Evolutionary conservation across 129 eudicot genomes (phyloP), one percentile per base, ranked within the genome.

Genomic region (Lactuca saligna): DNA sequence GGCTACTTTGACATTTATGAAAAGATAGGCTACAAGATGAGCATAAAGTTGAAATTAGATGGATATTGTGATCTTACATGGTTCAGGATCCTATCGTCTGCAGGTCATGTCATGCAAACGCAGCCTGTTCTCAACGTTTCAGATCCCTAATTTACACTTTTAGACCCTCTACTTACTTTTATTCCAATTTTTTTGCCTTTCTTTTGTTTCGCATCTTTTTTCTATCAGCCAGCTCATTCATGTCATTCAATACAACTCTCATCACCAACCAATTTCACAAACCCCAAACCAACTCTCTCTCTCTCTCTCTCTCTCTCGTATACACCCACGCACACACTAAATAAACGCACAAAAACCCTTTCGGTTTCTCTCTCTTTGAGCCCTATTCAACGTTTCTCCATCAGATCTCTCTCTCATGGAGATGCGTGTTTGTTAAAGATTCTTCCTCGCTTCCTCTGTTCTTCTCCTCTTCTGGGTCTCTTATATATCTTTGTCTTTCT

Each of bases 401-500:
- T 82, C 90, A 78, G 90, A 85, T 82, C 84, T 82, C 86, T 65
- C 32, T 72, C 67, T 75, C 51, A 46, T n/a, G 54, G 57, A 84
- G 84, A 72, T 79, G 74, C 76, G 69, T 79, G 73, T 77, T 79
- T 37, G 72, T 60, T 82, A 60, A 74, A 75, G 73, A 42, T 70
- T 69, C 67, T 41, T 42, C 67, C 33, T 42, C 15, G 39, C 38
- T 17, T 69, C 63, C 59, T 71, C 81, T 29, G 51, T 75, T 72
- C 53, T 51, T 71, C 81, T 29, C 34, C 67, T 72, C 53, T 35
- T 68, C 68, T 62, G 38, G 75, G 54, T 38, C 50, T 68, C 68
- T 35, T 55, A 25, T 61, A 41, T 71, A n/a, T 56, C 37, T 66
- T 25, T 55, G 54, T 17, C 56, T 69, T 31, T 55, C 65, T 50